A percentile compares a stretch with the other conserved stretches of the same genome.
Evolutionary conservation across 2,329 filamentous ascomycete genomes (phyloP).

Genomic region (Teratosphaeria viscida): DNA sequence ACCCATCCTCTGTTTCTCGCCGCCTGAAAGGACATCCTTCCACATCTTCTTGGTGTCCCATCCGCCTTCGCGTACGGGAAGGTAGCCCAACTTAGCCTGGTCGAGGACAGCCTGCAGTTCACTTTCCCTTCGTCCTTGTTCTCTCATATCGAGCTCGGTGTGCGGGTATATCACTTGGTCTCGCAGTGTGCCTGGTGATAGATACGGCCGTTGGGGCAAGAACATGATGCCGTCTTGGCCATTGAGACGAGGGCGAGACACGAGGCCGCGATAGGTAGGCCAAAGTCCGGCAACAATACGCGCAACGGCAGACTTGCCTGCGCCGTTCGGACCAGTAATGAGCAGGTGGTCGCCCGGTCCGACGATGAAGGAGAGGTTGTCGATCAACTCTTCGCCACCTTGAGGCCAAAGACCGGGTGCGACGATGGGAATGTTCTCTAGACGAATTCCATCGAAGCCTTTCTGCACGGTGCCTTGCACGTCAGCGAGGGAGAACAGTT

Average conservation of each 20-base stretch:
- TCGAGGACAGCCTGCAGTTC: conserved; percentile 72
- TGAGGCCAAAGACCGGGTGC: conserved; percentile 80
- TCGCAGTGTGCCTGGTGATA: conserved; percentile 81
- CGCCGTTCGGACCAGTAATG: conserved; percentile 89
- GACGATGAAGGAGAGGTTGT: conserved; percentile 80
- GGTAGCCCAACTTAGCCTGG: conserved; percentile 74
- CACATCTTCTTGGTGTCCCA: conserved; percentile 97
- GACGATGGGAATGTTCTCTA: conserved; percentile 88
- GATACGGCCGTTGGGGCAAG: conserved; percentile 83
- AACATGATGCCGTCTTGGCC: conserved; percentile 87
- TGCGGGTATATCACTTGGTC: conserved; percentile 98
- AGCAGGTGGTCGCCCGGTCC: conserved; percentile 85
- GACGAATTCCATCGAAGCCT: conserved; percentile 85
- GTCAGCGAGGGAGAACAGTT: conserved; percentile 82
- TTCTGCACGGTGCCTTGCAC: conserved; percentile 88
- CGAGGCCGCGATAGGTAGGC: conserved; percentile 89
- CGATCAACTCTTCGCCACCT: conserved; percentile 83
- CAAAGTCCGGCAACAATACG: conserved; percentile 85
- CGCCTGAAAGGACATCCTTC: conserved; percentile 95
- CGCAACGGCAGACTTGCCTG: conserved; percentile 82
- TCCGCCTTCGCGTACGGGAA: conserved; percentile 83
- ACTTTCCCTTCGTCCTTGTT: conserved; percentile 63
- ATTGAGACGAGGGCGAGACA: conserved; percentile 70
- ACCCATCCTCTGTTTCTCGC: conserved; percentile 92
- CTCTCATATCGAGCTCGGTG: conserved; percentile 85